Percentiles rank a stretch among this genome's conserved stretches.
These are phyloP conservation scores for Geranium rotundifolium DNA, from an alignment of 345 rosid genomes.

Conservation along the genomic window DNA sequence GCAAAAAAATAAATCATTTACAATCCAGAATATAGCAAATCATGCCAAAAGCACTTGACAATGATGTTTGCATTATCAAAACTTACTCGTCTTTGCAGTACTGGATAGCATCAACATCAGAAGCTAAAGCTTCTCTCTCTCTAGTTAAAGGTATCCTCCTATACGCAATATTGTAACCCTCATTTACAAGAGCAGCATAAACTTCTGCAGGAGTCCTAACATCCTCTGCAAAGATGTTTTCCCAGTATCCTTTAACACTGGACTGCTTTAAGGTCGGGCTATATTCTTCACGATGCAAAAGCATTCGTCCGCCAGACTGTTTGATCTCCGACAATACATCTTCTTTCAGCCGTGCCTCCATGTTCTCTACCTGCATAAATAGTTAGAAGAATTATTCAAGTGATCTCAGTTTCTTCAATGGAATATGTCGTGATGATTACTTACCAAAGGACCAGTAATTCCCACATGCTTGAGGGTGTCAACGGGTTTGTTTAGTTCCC, in stretches of 20 bases:
- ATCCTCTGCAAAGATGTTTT: slow-evolving; percentile 64
- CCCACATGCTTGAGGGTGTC: slow-evolving; percentile 91
- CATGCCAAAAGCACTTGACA: no score
- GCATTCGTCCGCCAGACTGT: slow-evolving; percentile 70
- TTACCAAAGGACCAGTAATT: slow-evolving; percentile 79
- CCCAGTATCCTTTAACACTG: slow-evolving; percentile 88
- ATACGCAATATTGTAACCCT: slow-evolving; percentile 56
- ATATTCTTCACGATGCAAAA: slow-evolving; percentile 92
- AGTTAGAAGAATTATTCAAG: slow-evolving; percentile 6
- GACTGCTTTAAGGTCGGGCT: slow-evolving; percentile 57
- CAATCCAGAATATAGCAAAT: background rate
- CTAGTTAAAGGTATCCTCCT: slow-evolving; percentile 83
- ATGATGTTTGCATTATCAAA: slow-evolving; percentile 1
- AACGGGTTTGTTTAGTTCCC: slow-evolving; percentile 85
- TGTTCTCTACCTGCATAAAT: slow-evolving; percentile 61
- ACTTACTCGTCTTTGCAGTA: slow-evolving; percentile 66
- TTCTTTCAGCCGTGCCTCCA: slow-evolving; percentile 83
- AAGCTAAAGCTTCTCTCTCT: slow-evolving; percentile 83
- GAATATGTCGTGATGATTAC: slow-evolving; percentile 11
- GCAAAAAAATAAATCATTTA: no score
- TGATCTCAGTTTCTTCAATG: background rate
- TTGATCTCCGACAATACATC: slow-evolving; percentile 69
- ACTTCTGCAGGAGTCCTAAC: slow-evolving; percentile 93
- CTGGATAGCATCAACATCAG: slow-evolving; percentile 83
- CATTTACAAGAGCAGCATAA: slow-evolving; percentile 56